Evolutionary conservation across 2,329 filamentous ascomycete genomes (phyloP).

Genomic region (Scleromitrula shiraiana): DNA sequence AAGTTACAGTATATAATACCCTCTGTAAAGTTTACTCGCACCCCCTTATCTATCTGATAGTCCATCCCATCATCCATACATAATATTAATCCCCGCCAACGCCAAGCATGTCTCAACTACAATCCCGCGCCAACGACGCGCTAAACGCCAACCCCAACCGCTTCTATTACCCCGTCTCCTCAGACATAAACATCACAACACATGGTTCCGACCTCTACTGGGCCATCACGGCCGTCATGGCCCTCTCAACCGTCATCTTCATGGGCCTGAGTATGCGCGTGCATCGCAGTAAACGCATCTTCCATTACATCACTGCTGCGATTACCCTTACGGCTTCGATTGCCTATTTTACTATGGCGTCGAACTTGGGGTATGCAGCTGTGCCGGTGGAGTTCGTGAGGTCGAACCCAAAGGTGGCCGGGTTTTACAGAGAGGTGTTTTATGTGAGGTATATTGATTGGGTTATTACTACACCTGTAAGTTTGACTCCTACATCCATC

Average conservation of each 20-base stretch:
- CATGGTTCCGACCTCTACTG: constrained; percentile 57
- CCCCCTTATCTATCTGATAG: no score
- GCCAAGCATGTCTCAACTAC: no score
- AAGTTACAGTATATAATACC: no score
- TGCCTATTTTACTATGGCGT: constrained; percentile 60
- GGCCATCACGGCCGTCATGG: constrained; percentile 53
- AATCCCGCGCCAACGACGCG: constrained; percentile 18
- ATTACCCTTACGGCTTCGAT: constrained; percentile 52
- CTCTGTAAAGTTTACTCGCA: no score
- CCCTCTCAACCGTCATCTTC: constrained; percentile 43
- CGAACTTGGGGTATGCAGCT: constrained; percentile 54
- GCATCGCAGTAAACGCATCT: constrained; percentile 47
- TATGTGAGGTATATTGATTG: constrained; percentile 61
- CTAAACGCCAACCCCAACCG: constrained; percentile 19
- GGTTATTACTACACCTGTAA: constrained; percentile 51
- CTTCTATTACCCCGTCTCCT: constrained; percentile 24
- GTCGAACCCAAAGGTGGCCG: constrained; percentile 36
- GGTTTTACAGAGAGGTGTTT: constrained; percentile 53
- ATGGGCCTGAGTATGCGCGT: constrained; percentile 45
- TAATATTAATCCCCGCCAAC: no score
- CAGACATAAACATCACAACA: constrained; percentile 49
- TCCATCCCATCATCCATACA: no score
- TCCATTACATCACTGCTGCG: constrained; percentile 55
- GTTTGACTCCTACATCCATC: constrained; percentile 1
- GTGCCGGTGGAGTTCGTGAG: constrained; percentile 52